Evolutionary conservation across 2,329 filamentous ascomycete species (phyloP), one percentile per base, ranked within the genome.

Genomic region (Mariannaea elegans): DNA sequence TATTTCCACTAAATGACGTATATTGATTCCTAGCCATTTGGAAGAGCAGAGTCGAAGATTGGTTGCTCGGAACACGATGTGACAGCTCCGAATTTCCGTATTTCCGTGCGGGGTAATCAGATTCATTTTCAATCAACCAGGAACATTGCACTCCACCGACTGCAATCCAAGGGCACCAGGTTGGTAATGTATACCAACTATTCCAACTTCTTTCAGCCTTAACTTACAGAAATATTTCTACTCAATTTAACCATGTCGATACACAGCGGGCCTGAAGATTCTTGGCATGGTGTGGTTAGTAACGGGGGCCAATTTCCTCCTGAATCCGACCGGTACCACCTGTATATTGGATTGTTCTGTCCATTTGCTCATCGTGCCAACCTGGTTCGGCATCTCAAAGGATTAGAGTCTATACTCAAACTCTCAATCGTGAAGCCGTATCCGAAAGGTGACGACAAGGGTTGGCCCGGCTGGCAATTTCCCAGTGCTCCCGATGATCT

Each of bases 341-440:
- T 90, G 3, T 90, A 89, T 69, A 74, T 88, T 54, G 84, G 86
- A 27, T 79, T 81, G 9, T 83, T 83, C 10, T 90, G 87, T 65
- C 87, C 87, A 2, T 90, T 76, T 85, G 90, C 90, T 18, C 90
- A 93, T 71, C 84, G 91, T 48, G 89, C 87, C 1, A 79, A 92
- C 58, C 90, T 93, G 62, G 87, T 90, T 13, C 85, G 90, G 48
- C 83, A 87, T 61, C 79, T 93, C 58, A 93, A 93, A 74, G 90
- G 90, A 0, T 80, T 94, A 1, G 87, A 93, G 59, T 85, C 90
- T 41, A 80, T 91, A 63, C 84, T 93, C 58, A 80, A 85, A 3
- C 84, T 87, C 18, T 86, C 84, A 1, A 77, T 89, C 4, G 86
- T 90, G 1, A 84, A 84, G 64, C 83, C 88, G 0, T 90, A 90